These are phyloP conservation scores for Reutealis trisperma DNA, from an alignment of 345 rosid genomes.

Conservation along the genomic window DNA sequence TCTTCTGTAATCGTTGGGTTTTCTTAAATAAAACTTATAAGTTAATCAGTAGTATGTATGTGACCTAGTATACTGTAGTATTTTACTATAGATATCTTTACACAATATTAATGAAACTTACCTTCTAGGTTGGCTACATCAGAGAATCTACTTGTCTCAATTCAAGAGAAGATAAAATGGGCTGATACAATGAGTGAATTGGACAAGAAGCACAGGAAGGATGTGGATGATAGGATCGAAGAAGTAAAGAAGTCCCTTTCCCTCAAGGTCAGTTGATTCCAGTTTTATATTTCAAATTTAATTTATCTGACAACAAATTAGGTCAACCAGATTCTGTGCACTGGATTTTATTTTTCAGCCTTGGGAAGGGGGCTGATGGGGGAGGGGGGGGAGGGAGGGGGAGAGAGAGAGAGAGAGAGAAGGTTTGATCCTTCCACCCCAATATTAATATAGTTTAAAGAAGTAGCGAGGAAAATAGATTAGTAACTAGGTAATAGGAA, in stretches of 20 bases:
- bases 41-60: background rate
- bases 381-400: background rate
- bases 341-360: background rate
- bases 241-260: slow-evolving; percentile 81
- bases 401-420: background rate
- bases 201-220: slow-evolving; percentile 83
- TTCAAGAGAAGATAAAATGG: slow-evolving; percentile 99
- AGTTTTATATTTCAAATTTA: slow-evolving; percentile 26
- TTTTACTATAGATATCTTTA: background rate
- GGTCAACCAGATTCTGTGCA: background rate
- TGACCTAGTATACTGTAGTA: background rate
- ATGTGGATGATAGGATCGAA: slow-evolving; percentile 74
- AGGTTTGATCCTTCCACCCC: no score
- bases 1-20: background rate
- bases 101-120: background rate
- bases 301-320: background rate
- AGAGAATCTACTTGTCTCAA: slow-evolving; percentile 72
- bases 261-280: slow-evolving; percentile 82
- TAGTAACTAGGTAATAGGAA: background rate
- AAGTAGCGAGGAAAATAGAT: no score
- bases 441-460: no score
- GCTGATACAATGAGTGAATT: slow-evolving; percentile 91
- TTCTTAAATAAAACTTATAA: background rate
- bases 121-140: slow-evolving; percentile 75
- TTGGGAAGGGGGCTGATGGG: background rate